These are phyloP conservation scores for Neopestalotiopsis sp. DNA, from an alignment of 2,329 filamentous ascomycete genomes.

Conservation along the genomic window DNA sequence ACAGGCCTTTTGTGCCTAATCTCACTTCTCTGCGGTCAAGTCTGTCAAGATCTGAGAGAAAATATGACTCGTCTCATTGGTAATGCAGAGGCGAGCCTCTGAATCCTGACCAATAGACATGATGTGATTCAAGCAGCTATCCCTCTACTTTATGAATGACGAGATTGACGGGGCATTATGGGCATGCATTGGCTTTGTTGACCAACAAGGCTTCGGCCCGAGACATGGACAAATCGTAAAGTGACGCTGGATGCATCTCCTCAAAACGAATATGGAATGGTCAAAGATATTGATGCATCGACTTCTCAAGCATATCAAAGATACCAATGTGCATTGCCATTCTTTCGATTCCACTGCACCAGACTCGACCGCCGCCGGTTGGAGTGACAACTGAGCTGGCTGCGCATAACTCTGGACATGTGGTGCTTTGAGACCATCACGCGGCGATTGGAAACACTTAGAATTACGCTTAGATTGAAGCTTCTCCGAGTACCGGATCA, in stretches of 20 bases:
- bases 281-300: neutral
- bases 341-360: neutral
- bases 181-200: neutral
- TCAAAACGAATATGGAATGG: neutral
- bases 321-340: neutral
- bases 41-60: neutral
- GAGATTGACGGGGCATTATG: neutral
- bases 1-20: neutral
- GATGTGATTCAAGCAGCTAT: neutral
- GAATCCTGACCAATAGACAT: neutral
- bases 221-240: neutral
- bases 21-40: neutral
- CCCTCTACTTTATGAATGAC: neutral
- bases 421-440: neutral
- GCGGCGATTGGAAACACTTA: neutral
- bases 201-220: neutral
- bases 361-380: neutral
- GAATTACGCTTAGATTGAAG: slow-evolving; percentile 5
- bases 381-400: neutral
- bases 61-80: neutral
- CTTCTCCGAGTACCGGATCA: slow-evolving; percentile 1
- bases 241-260: neutral
- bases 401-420: neutral
- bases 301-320: too few relatives aligned
- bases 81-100: neutral